These are phyloP conservation scores for Chaetomium tenue DNA, from an alignment of 495 filamentous ascomycete genomes.

Conservation along the genomic window DNA sequence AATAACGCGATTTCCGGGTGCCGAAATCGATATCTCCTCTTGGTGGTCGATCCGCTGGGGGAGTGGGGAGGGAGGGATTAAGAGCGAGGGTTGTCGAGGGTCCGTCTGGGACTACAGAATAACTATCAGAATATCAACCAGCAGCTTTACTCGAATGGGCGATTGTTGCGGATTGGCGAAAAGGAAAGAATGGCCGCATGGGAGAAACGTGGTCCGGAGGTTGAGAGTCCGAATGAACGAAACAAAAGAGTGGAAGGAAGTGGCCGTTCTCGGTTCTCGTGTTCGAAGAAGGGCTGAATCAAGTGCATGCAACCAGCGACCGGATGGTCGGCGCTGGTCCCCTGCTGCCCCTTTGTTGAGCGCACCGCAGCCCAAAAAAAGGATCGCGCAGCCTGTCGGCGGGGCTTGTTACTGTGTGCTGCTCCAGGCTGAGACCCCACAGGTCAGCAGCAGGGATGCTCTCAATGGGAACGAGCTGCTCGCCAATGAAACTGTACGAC, in stretches of 20 bases:
- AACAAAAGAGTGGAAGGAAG: neutral
- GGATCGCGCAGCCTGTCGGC: neutral
- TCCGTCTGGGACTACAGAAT: neutral
- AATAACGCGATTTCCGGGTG: neutral
- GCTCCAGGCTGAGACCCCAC: constrained; percentile 11
- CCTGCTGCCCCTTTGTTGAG: constrained; percentile 2
- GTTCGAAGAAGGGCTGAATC: constrained; percentile 12
- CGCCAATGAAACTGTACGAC: too few species aligned
- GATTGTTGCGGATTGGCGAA: neutral
- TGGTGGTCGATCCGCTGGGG: neutral
- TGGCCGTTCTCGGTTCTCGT: neutral
- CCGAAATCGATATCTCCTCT: neutral
- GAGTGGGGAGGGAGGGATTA: neutral
- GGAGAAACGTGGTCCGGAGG: neutral
- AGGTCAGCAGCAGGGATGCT: neutral
- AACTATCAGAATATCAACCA: constrained; percentile 10
- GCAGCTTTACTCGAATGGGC: neutral
- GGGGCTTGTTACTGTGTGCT: neutral
- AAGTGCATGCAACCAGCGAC: neutral
- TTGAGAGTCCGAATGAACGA: constrained; percentile 1
- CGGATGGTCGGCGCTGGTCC: neutral
- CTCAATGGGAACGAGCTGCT: neutral
- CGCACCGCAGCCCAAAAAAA: neutral
- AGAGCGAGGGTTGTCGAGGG: constrained; percentile 3
- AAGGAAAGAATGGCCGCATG: neutral